Evolutionary conservation across 495 filamentous ascomycete genomes (phyloP), one percentile per base, ranked within the genome.

Genomic region (Hypoxylon rickii): DNA sequence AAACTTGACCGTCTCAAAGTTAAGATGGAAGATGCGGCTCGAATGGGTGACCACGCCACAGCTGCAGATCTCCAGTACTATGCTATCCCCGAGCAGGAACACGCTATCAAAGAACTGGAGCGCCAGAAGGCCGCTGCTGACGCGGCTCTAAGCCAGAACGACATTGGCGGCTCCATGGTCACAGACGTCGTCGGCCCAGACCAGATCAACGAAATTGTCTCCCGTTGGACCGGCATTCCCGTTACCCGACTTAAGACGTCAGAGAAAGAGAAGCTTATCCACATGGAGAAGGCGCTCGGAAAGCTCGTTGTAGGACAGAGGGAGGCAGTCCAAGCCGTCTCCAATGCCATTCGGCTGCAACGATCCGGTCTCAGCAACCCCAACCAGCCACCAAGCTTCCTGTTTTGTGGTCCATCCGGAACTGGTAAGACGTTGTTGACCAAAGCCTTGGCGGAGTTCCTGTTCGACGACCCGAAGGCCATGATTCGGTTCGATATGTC

Each of bases 401-500:
- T 98, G 48, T 98, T 98, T 82, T 96, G 94, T 65, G 94, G 94
- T 75, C 94, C 94, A 7, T 97, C 93, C 0, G 94, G 94, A 72
- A 98, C 94, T 1, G 94, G 94, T 73, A 98, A 98, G 76, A 98
- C 94, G 2, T 77, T 98, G 10, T 86, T 98, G 40, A 96, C 92
- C 51, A 98, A 98, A 72, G 92, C 91, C 7, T 81, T 98, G 7
- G 94, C 94, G 37, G 94, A 98, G 70, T 98, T 98, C 79, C 80
- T 98, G 29, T 98, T 98, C 73, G 94, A 98, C 67, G 94, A 98
- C 65, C 80, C 94, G 12, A 96, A 96, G 79, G 76, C 92, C 13
- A 98, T 98, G 94, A 96, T 98, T 66, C 89, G 94, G 12, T 92
- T 98, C 77, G 94, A 98, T 73, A 98, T 98, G 94, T 97, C 94